Evolutionary conservation across 2,329 filamentous ascomycete genomes (phyloP).

Genomic region (Fusarium sp.): DNA sequence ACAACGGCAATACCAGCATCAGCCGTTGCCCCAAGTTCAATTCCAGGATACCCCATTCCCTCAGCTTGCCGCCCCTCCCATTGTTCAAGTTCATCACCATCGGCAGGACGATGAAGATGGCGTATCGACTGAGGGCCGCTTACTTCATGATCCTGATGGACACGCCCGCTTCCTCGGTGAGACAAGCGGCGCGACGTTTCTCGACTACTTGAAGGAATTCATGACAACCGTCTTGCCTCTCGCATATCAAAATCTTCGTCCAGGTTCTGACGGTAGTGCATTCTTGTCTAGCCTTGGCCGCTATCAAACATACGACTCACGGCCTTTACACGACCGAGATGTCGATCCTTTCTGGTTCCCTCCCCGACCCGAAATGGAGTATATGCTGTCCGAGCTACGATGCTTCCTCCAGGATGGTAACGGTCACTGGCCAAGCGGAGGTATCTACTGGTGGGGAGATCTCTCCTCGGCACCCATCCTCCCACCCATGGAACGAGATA

Average conservation of each 20-base stretch:
- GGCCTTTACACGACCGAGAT: conserved; percentile 52
- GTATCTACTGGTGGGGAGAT: conserved; percentile 62
- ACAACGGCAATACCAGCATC: conserved; percentile 21
- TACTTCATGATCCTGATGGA: conserved; percentile 59
- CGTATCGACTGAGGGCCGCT: conserved; percentile 51
- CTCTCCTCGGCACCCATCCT: conserved; percentile 49
- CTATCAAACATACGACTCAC: conserved; percentile 62
- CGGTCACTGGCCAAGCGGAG: conserved; percentile 57
- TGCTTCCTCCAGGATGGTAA: conserved; percentile 60
- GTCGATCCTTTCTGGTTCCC: conserved; percentile 57
- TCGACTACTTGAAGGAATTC: conserved; percentile 62
- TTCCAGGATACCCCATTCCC: conserved; percentile 26
- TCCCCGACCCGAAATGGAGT: conserved; percentile 49
- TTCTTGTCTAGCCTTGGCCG: conserved; percentile 58
- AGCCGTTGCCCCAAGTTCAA: conserved; percentile 13
- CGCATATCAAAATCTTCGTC: conserved; percentile 42
- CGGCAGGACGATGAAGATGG: conserved; percentile 41
- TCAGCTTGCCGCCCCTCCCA: conserved; percentile 4
- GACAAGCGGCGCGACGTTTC: conserved; percentile 63
- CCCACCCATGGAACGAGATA: conserved; percentile 35
- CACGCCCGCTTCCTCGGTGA: conserved; percentile 61
- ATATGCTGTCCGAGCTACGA: conserved; percentile 56
- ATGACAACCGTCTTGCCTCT: conserved; percentile 56
- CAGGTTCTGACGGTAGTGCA: conserved; percentile 37
- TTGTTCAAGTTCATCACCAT: conserved; percentile 7